These are phyloP conservation scores for Suillus alpinus DNA, from an alignment of 768 basidiomycete genomes.

Conservation along the genomic window DNA sequence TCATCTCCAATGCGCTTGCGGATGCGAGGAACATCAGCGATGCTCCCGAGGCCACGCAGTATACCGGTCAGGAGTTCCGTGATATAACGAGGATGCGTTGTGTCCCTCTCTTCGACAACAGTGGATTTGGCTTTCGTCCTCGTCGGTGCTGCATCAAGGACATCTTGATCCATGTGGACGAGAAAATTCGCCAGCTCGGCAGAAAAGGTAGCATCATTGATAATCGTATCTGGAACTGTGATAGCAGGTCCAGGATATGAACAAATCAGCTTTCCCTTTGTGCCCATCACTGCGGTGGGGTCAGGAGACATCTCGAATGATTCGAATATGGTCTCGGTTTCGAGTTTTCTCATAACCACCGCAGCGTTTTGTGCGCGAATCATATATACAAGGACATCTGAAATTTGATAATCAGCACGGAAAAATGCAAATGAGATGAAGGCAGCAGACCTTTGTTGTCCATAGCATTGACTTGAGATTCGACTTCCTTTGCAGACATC, in stretches of 20 bases:
- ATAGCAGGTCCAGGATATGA: constrained; percentile 47
- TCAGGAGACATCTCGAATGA: constrained; percentile 45
- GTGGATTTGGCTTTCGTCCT: constrained; percentile 34
- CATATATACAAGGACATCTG: constrained; percentile 38
- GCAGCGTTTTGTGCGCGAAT: constrained; percentile 49
- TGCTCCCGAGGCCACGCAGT: constrained; percentile 27
- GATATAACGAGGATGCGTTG: constrained; percentile 45
- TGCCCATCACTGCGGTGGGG: constrained; percentile 32
- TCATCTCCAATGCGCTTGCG: constrained; percentile 47
- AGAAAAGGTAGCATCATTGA: constrained; percentile 29
- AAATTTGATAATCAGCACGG: not conserved
- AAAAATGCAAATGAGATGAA: not conserved
- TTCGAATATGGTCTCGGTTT: constrained; percentile 36
- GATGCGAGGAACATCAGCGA: constrained; percentile 28
- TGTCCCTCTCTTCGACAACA: constrained; percentile 27
- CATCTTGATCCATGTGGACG: constrained; percentile 29
- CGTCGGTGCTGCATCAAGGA: constrained; percentile 28
- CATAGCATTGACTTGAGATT: constrained; percentile 20
- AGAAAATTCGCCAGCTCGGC: constrained; percentile 39
- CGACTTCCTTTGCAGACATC: constrained; percentile 13
- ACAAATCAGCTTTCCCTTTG: constrained; percentile 42
- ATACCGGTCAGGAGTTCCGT: constrained; percentile 49
- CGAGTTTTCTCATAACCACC: constrained; percentile 35
- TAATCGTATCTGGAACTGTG: constrained; percentile 27
- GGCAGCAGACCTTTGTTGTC: constrained; percentile 5